These are phyloP conservation scores for Boletus pseudopeckii DNA, from an alignment of 768 basidiomycete species.

Conservation along the genomic window DNA sequence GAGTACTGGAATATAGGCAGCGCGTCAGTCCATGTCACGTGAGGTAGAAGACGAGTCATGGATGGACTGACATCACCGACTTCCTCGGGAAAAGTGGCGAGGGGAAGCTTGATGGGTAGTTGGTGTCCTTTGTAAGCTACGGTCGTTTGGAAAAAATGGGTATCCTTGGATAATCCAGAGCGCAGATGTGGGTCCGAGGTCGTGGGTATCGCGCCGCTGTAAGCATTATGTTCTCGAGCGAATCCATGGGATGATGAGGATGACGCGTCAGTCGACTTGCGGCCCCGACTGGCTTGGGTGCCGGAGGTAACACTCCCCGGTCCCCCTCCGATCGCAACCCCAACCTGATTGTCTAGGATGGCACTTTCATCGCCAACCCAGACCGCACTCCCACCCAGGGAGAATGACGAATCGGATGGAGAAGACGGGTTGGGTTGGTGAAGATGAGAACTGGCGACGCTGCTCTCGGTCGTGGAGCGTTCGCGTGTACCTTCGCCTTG, in stretches of 20 bases:
- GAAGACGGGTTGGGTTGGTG: conserved; percentile 42
- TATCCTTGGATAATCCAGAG: conserved; percentile 69
- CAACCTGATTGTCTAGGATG: conserved; percentile 41
- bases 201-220: conserved; percentile 37
- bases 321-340: conserved; percentile 39
- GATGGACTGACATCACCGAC: conserved; percentile 83
- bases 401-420: conserved; percentile 71
- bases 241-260: conserved; percentile 59
- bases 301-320: conserved; percentile 45
- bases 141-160: conserved; percentile 87
- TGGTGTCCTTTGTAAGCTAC: conserved; percentile 81
- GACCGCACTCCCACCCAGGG: conserved; percentile 75
- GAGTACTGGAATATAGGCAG: conserved; percentile 63
- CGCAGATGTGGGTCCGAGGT: conserved; percentile 47
- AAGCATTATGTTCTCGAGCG: conserved; percentile 39
- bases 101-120: conserved; percentile 87
- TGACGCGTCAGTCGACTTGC: conserved; percentile 71
- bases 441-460: conserved; percentile 30
- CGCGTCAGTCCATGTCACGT: conserved; percentile 9
- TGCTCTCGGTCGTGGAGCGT: conserved; percentile 41
- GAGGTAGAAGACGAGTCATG: conserved; percentile 7
- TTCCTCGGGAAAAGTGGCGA: conserved; percentile 89
- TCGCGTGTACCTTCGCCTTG: conserved; percentile 33
- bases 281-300: conserved; percentile 46
- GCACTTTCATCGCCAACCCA: conserved; percentile 80